Percentiles rank a stretch among this genome's conserved stretches.
Conservation (phyloP, 495 filamentous ascomycete species). For the Hypoxylon perforatum region DNA sequence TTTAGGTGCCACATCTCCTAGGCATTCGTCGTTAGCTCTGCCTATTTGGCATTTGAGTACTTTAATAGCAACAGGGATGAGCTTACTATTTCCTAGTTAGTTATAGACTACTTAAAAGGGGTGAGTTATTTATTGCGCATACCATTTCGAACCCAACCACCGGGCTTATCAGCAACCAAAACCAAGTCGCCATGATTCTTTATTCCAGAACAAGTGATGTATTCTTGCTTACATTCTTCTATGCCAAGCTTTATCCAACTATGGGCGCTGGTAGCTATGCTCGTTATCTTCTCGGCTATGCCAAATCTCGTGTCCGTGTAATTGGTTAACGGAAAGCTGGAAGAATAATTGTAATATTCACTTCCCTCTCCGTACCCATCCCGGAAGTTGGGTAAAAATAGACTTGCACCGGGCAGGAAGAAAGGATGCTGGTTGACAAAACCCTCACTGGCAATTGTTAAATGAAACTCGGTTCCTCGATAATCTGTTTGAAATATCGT, state of each 20-base stretch:
- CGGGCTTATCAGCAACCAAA: slow-evolving; percentile 23
- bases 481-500: slow-evolving; percentile 32
- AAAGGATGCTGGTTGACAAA: slow-evolving; percentile 43
- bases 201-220: slow-evolving; percentile 21
- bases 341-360: too few species aligned
- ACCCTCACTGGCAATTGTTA: slow-evolving; percentile 47
- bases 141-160: slow-evolving; percentile 38
- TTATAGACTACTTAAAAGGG: too few species aligned
- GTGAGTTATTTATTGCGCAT: too few species aligned
- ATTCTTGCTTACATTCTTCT: slow-evolving; percentile 23
- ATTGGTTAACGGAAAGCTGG: neutral
- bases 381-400: too few species aligned
- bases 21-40: too few species aligned
- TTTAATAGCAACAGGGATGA: too few species aligned
- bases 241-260: slow-evolving; percentile 19
- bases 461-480: slow-evolving; percentile 53
- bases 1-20: slow-evolving; percentile 39
- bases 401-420: slow-evolving; percentile 29
- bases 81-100: too few species aligned
- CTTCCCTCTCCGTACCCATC: slow-evolving; percentile 18
- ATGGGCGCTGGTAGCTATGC: neutral
- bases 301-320: slow-evolving; percentile 34
- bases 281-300: slow-evolving; percentile 26
- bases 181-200: slow-evolving; percentile 23
- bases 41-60: too few species aligned